These are phyloP conservation scores for Tolypocladium nubicola DNA, from an alignment of 2,329 filamentous ascomycete species.

Conservation along the genomic window DNA sequence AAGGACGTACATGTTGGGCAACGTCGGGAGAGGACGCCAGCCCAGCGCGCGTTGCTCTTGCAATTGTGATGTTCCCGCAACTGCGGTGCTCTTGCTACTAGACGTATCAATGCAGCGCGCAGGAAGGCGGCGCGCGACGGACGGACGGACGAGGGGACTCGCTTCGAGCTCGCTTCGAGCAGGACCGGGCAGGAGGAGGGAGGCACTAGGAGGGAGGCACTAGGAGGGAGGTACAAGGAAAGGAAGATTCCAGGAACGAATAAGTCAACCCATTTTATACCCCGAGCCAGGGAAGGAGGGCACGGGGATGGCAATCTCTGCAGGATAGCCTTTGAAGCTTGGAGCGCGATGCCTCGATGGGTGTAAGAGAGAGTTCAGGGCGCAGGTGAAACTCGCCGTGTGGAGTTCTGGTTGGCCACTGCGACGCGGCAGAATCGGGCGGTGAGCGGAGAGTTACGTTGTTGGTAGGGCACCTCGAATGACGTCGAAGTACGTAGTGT, in stretches of 20 bases:
- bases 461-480: too few species aligned
- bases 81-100: neutral
- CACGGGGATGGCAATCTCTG: neutral
- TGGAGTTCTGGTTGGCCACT: neutral
- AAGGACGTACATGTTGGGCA: neutral
- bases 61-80: neutral
- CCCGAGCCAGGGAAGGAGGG: neutral
- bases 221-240: neutral
- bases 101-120: neutral
- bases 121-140: neutral
- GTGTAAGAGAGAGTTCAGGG: neutral
- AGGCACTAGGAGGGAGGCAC: neutral
- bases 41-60: neutral
- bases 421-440: neutral
- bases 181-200: neutral
- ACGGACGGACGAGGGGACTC: neutral
- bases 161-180: neutral
- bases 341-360: neutral
- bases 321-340: neutral
- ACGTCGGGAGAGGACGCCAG: neutral
- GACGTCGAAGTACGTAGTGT: too few species aligned
- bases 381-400: neutral
- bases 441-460: neutral
- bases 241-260: neutral
- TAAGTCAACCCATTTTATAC: neutral